phyloP scores from a whole-genome alignment of 306 rosid species.

The Acacia melanoxylon region DNA sequence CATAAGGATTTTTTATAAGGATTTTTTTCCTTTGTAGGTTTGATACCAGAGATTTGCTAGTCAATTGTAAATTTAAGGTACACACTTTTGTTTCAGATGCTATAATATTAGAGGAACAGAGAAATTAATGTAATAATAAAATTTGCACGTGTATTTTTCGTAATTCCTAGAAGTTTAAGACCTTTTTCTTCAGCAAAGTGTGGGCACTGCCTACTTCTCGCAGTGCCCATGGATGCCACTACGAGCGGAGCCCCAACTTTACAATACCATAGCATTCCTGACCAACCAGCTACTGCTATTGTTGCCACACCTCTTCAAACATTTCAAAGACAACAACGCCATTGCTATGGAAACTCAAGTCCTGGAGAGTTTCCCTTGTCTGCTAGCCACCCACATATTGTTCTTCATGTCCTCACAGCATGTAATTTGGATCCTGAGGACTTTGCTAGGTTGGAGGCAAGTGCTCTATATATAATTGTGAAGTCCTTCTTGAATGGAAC shows the following conservation, averaged over 20 bases:
- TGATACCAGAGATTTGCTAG: slow-evolving; percentile 87
- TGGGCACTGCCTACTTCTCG: slow-evolving; percentile 75
- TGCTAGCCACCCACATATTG: slow-evolving; percentile 85
- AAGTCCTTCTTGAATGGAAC: slow-evolving; percentile 10
- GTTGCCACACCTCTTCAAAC: slow-evolving; percentile 57
- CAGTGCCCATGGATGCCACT: slow-evolving; percentile 99
- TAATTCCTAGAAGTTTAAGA: slow-evolving; percentile 62
- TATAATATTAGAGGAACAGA: slow-evolving; percentile 39
- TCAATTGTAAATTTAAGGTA: slow-evolving; percentile 44
- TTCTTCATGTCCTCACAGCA: slow-evolving; percentile 88
- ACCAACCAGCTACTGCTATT: slow-evolving; percentile 75
- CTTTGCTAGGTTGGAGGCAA: slow-evolving; percentile 96
- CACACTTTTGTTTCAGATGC: slow-evolving; percentile 34
- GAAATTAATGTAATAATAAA: slow-evolving; percentile 47
- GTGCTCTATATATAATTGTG: slow-evolving; percentile 29
- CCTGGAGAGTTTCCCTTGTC: slow-evolving; percentile 98
- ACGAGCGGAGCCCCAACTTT: slow-evolving; percentile 83
- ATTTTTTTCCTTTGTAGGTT: slow-evolving; percentile 77
- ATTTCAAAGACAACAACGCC: slow-evolving; percentile 79
- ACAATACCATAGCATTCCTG: slow-evolving; percentile 85
- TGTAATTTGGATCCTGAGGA: slow-evolving; percentile 90
- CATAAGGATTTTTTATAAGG: slow-evolving; percentile 50
- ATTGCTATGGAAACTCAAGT: slow-evolving; percentile 74
- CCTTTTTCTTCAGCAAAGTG: slow-evolving; percentile 50
- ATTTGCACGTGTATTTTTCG: slow-evolving; percentile 51